Conservation (phyloP, 2,329 filamentous ascomycete genomes). For the Aspergillus unguis region DNA sequence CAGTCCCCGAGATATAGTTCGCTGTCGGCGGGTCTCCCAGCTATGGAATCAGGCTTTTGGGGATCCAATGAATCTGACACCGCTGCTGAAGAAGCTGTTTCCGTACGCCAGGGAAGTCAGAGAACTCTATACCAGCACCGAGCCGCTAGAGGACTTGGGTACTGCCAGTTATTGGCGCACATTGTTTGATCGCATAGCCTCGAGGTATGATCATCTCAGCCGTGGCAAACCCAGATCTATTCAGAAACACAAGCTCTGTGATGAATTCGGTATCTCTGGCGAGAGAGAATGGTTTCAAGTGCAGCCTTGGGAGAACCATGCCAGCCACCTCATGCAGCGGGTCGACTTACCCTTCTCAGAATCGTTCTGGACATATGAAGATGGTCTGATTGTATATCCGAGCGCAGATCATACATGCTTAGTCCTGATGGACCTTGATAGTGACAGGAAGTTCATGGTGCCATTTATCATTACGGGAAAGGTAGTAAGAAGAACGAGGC, state of each 20-base stretch:
- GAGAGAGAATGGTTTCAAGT: conserved; percentile 41
- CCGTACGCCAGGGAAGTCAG: conserved; percentile 54
- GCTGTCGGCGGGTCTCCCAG: conserved; percentile 53
- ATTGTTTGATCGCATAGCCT: conserved; percentile 50
- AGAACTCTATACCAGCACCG: conserved; percentile 19
- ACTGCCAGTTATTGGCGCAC: conserved; percentile 17
- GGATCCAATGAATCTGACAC: conserved; percentile 45
- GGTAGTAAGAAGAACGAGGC: conserved; percentile 53
- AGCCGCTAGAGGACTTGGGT: neutral
- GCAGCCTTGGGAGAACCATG: conserved; percentile 41
- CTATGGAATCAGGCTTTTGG: conserved; percentile 52
- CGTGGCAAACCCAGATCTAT: conserved; percentile 47
- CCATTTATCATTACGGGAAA: conserved; percentile 52
- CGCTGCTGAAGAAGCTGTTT: conserved; percentile 52
- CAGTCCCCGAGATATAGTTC: conserved; percentile 49
- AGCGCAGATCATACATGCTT: conserved; percentile 33
- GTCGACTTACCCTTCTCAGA: conserved; percentile 37
- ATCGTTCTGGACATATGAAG: conserved; percentile 56
- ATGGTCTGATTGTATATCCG: conserved; percentile 56
- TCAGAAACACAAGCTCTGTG: conserved; percentile 45
- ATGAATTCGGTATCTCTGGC: conserved; percentile 34
- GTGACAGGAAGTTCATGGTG: conserved; percentile 42
- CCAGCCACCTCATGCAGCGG: conserved; percentile 31
- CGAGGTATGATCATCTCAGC: conserved; percentile 55
- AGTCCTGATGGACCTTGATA: conserved; percentile 52